Evolutionary conservation across 495 filamentous ascomycete species (phyloP).

Genomic region (Usnea hakonensis): DNA sequence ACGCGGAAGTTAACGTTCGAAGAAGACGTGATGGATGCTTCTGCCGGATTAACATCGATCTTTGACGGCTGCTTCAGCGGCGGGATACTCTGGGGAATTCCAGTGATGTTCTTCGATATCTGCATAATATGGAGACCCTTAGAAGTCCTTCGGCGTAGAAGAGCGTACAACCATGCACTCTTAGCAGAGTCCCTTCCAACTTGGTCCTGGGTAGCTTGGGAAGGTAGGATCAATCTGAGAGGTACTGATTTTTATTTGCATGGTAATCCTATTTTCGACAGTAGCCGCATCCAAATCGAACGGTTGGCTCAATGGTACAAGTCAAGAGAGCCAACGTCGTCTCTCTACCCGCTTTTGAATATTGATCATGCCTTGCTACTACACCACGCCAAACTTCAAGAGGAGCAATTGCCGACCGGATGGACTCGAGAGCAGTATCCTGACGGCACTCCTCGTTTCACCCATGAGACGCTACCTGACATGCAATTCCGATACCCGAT

Average conservation of each 20-base stretch:
- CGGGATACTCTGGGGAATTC: not conserved
- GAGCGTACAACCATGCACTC: not conserved
- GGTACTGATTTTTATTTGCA: not conserved
- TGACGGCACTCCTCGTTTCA: not conserved
- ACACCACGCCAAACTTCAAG: not conserved
- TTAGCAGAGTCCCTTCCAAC: not conserved
- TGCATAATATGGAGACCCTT: not conserved
- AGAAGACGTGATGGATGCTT: not conserved
- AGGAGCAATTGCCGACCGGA: not conserved
- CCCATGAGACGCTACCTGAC: not conserved
- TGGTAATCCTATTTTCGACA: not conserved
- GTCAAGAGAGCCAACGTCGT: not conserved
- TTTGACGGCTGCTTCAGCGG: not conserved
- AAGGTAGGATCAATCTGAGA: not conserved
- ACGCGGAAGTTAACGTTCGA: not conserved
- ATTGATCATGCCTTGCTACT: not conserved
- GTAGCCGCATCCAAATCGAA: not conserved
- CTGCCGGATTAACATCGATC: not conserved
- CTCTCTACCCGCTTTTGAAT: not conserved
- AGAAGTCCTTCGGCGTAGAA: not conserved
- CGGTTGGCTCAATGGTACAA: not conserved
- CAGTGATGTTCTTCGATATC: not conserved
- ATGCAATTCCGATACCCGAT: not conserved
- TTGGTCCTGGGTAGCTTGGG: not conserved
- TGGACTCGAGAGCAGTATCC: not conserved